Percentiles rank a stretch among this genome's conserved stretches.
These are phyloP conservation scores for Immersiporthe knoxdaviesiana DNA, from an alignment of 2,329 filamentous ascomycete species.

Conservation along the genomic window DNA sequence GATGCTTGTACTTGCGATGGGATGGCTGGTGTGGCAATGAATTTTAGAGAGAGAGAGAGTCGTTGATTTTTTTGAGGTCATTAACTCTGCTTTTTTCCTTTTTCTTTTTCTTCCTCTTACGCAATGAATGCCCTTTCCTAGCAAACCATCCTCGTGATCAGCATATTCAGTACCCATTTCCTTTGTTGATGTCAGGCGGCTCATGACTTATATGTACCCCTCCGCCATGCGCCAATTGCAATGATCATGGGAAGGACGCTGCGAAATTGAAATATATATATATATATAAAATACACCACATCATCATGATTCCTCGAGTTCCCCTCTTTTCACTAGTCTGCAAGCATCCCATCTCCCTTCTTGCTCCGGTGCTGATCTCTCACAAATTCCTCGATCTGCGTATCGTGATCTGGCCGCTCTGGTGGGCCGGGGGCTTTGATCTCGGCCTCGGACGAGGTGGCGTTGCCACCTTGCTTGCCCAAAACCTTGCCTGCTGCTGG, in stretches of 20 bases:
- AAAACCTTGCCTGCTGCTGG: conserved; percentile 48
- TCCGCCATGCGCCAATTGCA: neutral
- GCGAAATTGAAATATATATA: neutral
- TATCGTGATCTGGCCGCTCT: conserved; percentile 49
- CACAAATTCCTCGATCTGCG: conserved; percentile 56
- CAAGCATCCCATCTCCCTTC: conserved; percentile 34
- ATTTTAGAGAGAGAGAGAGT: neutral
- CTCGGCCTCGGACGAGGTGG: conserved; percentile 24
- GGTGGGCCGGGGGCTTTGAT: conserved; percentile 42
- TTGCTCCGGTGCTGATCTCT: conserved; percentile 56
- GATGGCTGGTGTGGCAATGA: conserved; percentile 4
- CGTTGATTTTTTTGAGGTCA: neutral
- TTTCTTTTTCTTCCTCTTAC: neutral
- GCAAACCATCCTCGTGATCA: neutral
- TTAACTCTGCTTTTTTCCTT: neutral
- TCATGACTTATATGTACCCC: neutral
- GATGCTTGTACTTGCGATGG: conserved; percentile 1
- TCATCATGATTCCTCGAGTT: neutral
- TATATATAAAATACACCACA: no score
- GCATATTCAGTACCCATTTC: neutral
- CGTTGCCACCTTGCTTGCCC: conserved; percentile 38
- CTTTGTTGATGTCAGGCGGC: neutral
- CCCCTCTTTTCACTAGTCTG: neutral
- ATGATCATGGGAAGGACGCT: neutral
- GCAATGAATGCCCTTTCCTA: neutral